Base-by-base conservation (phyloP, 202 grass and related monocot genomes). In the Elaeis oleifera region DNA sequence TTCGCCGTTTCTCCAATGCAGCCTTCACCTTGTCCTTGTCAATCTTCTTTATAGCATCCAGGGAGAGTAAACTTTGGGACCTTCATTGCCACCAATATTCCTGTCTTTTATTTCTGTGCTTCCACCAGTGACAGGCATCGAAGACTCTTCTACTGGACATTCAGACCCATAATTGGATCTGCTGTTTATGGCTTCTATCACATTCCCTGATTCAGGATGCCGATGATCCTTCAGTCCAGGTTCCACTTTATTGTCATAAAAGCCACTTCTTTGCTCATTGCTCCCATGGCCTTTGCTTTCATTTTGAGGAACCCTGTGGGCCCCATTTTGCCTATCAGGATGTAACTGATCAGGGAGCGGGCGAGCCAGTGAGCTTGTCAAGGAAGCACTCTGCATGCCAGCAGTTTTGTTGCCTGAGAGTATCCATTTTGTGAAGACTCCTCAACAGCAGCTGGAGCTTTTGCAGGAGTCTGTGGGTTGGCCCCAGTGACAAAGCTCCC, bases 221-320 rank as follows among this genome's bases (percentile, higher is more conserved):
- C 53, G 63, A 59, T 50, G 49, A 51, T 84, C 78, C 5, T 57
- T 70, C 17, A 19, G 19, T 39, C 18, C 49, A 65, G 36, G 51
- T 78, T 76, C 71, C 48, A 19, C 19, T 82, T 60, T 79, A 67
- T 20, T 50, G 61, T 66, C 86, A 79, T 59, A 72, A 52, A 23
- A 55, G 18, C 58, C 60, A 58, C 51, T 75, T 59, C 53, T 77
- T 57, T 53, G 26, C 77, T 79, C 78, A 53, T 57, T 67, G 21
- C 19, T 75, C 18, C 29, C 36, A 13, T 76, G 39, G 31, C 68
- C 66, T 39, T 59, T 55, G 20, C 36, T 49, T 62, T 77, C 76
- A 72, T 71, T 74, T 23, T 68, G 64, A 21, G 49, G 53, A 50
- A 64, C 16, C 52, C 63, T 75, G 1, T 69, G 62, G 53, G 26